Evolutionary conservation across 768 basidiomycete genomes (phyloP).

Genomic region (Coprinopsis sp.): DNA sequence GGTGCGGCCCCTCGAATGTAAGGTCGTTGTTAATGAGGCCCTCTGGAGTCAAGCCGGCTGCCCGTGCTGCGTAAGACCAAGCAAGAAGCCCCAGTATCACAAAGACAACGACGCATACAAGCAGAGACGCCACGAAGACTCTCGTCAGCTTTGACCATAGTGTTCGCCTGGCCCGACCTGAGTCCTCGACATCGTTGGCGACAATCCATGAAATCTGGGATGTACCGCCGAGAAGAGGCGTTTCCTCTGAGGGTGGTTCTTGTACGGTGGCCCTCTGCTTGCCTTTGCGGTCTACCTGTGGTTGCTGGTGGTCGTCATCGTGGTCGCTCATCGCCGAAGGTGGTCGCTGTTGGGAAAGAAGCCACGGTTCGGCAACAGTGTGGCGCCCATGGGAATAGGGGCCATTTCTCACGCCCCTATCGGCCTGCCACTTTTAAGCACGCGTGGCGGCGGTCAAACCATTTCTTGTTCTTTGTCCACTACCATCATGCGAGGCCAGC

Average conservation of each 20-base stretch:
- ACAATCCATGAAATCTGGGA: constrained; percentile 30
- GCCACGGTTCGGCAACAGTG: no score
- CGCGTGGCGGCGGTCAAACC: no score
- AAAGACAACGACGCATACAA: constrained; percentile 42
- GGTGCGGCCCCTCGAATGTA: constrained; percentile 55
- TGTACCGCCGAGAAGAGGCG: constrained; percentile 44
- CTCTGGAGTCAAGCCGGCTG: constrained; percentile 49
- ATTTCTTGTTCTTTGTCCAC: no score
- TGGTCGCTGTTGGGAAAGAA: no score
- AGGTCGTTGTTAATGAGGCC: constrained; percentile 53
- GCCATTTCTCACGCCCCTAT: no score
- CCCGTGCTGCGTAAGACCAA: constrained; percentile 61
- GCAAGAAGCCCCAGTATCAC: constrained; percentile 47
- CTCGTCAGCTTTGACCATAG: constrained; percentile 34
- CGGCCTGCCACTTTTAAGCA: no score
- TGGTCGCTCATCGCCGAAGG: constrained; percentile 16
- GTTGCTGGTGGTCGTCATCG: constrained; percentile 6
- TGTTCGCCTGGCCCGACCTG: constrained; percentile 22
- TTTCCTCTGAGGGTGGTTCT: constrained; percentile 42
- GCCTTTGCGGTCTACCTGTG: constrained; percentile 40
- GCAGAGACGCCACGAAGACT: constrained; percentile 58
- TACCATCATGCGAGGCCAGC: not conserved
- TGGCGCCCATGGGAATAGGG: no score
- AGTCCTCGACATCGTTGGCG: constrained; percentile 17
- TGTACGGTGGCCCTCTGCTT: constrained; percentile 41